A percentile compares a stretch with the other conserved stretches of the same genome.
Conservation (phyloP, 2,329 filamentous ascomycete genomes). For the Purpureocillium lavendulum region DNA sequence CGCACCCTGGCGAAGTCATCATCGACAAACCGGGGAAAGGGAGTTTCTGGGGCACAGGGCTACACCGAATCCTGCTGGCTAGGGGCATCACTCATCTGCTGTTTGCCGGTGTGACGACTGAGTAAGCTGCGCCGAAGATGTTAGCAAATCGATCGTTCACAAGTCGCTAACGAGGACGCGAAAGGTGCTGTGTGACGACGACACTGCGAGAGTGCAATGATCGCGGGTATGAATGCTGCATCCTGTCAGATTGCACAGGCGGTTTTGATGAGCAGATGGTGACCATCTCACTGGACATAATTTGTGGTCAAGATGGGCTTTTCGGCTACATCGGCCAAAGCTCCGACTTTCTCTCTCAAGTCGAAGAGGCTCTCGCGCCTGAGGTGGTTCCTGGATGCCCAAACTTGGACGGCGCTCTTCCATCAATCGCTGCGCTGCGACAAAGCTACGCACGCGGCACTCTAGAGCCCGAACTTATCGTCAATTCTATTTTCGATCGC, state of each 20-base stretch:
- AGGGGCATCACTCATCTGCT: constrained; percentile 49
- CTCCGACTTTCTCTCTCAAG: constrained; percentile 8
- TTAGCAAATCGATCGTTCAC: too few species aligned
- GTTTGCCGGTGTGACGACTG: constrained; percentile 49
- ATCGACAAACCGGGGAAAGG: constrained; percentile 53
- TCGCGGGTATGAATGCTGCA: constrained; percentile 52
- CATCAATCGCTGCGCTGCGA: too few species aligned
- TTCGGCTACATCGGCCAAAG: constrained; percentile 18
- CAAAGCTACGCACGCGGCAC: too few species aligned
- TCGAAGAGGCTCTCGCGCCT: constrained; percentile 27
- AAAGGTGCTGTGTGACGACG: constrained; percentile 40
- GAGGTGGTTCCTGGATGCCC: constrained; percentile 7
- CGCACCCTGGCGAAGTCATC: constrained; percentile 40
- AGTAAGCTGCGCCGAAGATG: constrained; percentile 15
- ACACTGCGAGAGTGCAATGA: constrained; percentile 49
- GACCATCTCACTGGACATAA: constrained; percentile 36
- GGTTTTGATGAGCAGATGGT: constrained; percentile 40
- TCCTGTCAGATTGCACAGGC: constrained; percentile 37
- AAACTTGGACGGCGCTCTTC: too few species aligned
- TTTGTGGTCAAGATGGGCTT: constrained; percentile 41
- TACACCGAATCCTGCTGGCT: constrained; percentile 44
- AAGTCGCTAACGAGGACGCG: not conserved
- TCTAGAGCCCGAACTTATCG: too few species aligned
- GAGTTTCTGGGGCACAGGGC: constrained; percentile 47
- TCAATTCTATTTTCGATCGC: too few species aligned